Evolutionary conservation across 2,329 filamentous ascomycete genomes (phyloP), one percentile per base, ranked within the genome.

Genomic region (Tolypocladium pustulatum): DNA sequence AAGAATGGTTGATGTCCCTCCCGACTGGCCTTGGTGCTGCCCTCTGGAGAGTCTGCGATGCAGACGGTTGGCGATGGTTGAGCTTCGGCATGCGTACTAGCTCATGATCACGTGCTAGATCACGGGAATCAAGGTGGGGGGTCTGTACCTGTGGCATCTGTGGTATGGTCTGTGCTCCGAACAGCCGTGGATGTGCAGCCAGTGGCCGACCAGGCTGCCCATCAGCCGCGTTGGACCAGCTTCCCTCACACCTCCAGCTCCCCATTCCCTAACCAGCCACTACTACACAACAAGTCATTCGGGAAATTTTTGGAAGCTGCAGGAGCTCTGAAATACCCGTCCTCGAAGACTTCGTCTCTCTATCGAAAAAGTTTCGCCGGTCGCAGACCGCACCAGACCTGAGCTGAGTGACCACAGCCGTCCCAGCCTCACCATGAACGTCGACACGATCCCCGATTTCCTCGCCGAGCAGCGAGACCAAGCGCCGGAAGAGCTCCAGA

Each of bases 371-470:
- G 30, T 9, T 15, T 34, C n/a, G 10, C 20, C 10, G 30, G 49
- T 53, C 30, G 49, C 49, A 27, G 27, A 20, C 17, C 46, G 27
- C 49, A 32, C 27, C 30, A 22, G 49, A 34, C 17, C n/a, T 30
- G 30, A 32, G 54, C 36, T 56, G 38, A 20, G 27, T 27, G 30
- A 22, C 30, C 9, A 15, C 38, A 12, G 53, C 22, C 32, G 12
- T 25, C 34, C 27, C 55, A 15, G n/a, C 34, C 30, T 38, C 62
- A 66, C 67, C 67, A 96, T 96, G 90, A 91, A 89, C 74, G 82
- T 85, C 77, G 90, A 96, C 74, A 85, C 87, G 70, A 94, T 97
- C 73, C 83, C 90, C 71, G 90, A 96, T 74, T 96, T 97, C 77
- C 88, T 99, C 64, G 85, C 86, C 61, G 88, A 96, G 67, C 90